Base-by-base conservation (phyloP, 2,329 filamentous ascomycete species). In the Pezicula radicicola region DNA sequence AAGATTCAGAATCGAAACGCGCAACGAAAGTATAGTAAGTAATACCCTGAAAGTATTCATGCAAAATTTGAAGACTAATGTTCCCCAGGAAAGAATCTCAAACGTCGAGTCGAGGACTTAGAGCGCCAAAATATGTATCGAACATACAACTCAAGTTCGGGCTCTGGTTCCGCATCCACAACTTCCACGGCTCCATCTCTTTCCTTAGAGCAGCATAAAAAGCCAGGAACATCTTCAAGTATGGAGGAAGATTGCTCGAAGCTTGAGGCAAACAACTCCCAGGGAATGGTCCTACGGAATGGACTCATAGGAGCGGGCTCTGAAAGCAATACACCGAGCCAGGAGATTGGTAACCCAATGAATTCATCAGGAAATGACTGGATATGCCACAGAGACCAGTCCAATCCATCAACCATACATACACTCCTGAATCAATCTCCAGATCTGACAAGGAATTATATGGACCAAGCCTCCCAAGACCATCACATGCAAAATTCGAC, bases 1-100 rank as follows among this genome's bases (percentile, higher is more conserved):
- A 51, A 51, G 30, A 47, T 51, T 19, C 49, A 51, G 25, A 51
- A 51, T 27, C 49, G 49, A 16, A 51, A 47, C 27, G 49, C 49
- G 5, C 49, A 51, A 35, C 41, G 49, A 4, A 51, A 51, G 30
- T 51, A 51, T 25, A 19, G 49, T 51, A 51, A 37, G 49, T 47
- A 28, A 18, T 19, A 6, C 21, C 9, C 13, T 6, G n/a, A 16
- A 35, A n/a, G 1, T 46, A 25, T 41, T 28, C 25, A 19, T 28
- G 21, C n/a, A 12, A 8, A 18, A 21, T 4, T 42, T 16, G 35
- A 9, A 18, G 9, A 42, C 25, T 19, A 42, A 25, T 42, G 5
- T 16, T 13, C 18, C 3, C 16, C 8, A 51, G 49, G 49, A 9
- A 47, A 37, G 15, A 51, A 51, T 27, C 43, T 51, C 8, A 51